Evolutionary conservation across 176 grass and related monocot species (phyloP).

Genomic region (Luzula sylvatica): DNA sequence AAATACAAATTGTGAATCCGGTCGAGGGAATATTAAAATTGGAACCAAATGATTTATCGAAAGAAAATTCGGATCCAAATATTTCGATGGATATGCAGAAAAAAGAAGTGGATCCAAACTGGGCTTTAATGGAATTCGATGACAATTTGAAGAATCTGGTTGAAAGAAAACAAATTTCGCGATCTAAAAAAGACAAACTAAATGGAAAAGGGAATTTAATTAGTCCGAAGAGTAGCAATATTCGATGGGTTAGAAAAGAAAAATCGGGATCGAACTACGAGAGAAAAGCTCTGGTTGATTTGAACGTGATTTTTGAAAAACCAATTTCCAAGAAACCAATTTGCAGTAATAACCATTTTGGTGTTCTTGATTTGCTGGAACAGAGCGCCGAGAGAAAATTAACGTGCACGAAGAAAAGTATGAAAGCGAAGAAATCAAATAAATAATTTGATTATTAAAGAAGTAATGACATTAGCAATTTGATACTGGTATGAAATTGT

Average conservation of each 20-base stretch:
- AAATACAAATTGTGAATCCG: no score
- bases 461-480: no score
- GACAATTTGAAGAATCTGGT: neutral
- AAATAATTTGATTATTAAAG: no score
- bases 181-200: neutral
- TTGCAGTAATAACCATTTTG: slow-evolving; percentile 16
- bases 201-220: slow-evolving; percentile 3
- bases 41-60: no score
- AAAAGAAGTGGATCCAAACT: neutral
- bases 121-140: neutral
- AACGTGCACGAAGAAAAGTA: neutral
- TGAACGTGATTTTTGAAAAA: neutral
- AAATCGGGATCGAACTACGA: slow-evolving; percentile 5
- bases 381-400: neutral
- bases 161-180: neutral
- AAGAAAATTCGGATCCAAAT: no score
- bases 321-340: neutral
- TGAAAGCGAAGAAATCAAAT: no score
- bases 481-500: no score
- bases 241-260: neutral
- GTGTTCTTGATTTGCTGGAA: slow-evolving; percentile 6
- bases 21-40: no score
- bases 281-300: slow-evolving; percentile 1
- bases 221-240: neutral
- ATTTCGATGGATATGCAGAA: no score